Evolutionary conservation across 2,329 filamentous ascomycete genomes (phyloP), one percentile per base, ranked within the genome.

Genomic region (Aspergillus pseudonomiae): DNA sequence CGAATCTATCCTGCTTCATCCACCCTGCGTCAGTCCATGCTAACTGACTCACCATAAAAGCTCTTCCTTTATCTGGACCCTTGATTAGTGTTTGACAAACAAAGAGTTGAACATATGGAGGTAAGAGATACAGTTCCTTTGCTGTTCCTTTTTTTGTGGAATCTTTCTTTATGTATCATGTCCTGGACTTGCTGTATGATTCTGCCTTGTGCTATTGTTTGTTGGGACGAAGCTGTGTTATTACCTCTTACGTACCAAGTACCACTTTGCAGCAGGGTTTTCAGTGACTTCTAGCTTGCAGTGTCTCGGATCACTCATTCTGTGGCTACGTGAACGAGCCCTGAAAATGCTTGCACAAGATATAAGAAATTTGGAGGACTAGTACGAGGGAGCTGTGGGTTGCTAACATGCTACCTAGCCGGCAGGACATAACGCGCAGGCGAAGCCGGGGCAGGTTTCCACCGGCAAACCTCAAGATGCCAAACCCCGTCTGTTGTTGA

Each of bases 401-500:
- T 60, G n/a, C 61, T 63, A 78, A 70, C 77, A 80, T 77, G 71
- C 69, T 65, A 75, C 67, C 28, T 68, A 72, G 60, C 60, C 67
- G 50, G 50, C 68, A 48, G 67, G 59, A 53, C 71, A 71, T 62
- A 69, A 72, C 46, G 68, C 61, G 30, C 71, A 71, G 58, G 65
- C 70, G 52, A 75, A 71, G 63, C 61, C 69, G 43, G 69, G 70
- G 24, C 69, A 74, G 61, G 66, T 72, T 45, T 68, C 73, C 46
- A 72, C 71, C 61, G 73, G 68, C 68, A 85, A 84, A 66, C 77
- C 82, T 50, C 82, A 82, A 62, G 84, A 87, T 85, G 79, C 85
- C 59, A 96, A 95, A 77, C 95, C 95, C 39, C 88, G 94, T 71
- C 81, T 99, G 59, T 82, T 99, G 62, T 83, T 99, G 68, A 98